Evolutionary conservation across 2,329 filamentous ascomycete genomes (phyloP).

Genomic region (Ascochyta fabae): DNA sequence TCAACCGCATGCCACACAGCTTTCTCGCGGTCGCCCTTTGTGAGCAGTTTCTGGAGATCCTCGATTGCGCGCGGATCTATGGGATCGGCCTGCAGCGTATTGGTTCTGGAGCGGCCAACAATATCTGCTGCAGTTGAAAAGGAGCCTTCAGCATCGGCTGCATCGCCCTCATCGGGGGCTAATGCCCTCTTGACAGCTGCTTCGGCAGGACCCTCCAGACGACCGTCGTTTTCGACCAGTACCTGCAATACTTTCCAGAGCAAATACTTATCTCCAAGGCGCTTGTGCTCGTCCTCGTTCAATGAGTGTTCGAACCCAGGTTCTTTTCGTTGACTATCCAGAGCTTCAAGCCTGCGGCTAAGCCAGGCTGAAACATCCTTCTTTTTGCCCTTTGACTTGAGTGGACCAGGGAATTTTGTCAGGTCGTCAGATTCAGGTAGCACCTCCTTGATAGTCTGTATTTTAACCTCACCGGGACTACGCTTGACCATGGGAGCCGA

Average conservation of each 20-base stretch:
- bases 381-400: constrained; percentile 91
- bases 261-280: constrained; percentile 77
- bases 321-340: constrained; percentile 64
- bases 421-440: constrained; percentile 74
- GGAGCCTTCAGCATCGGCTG: constrained; percentile 29
- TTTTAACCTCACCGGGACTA: constrained; percentile 79
- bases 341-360: constrained; percentile 71
- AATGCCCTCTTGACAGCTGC: constrained; percentile 78
- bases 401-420: constrained; percentile 84
- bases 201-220: constrained; percentile 76
- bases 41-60: constrained; percentile 73
- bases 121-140: constrained; percentile 48
- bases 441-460: constrained; percentile 77
- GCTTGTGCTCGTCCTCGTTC: constrained; percentile 68
- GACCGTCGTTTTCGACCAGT: constrained; percentile 85
- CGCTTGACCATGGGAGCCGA: constrained; percentile 79
- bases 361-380: constrained; percentile 90
- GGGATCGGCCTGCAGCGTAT: constrained; percentile 62
- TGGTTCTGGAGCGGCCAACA: constrained; percentile 41
- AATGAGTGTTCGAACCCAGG: constrained; percentile 58
- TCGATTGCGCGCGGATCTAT: constrained; percentile 74
- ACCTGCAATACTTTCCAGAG: constrained; percentile 86
- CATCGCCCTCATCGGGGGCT: constrained; percentile 60
- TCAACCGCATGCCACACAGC: constrained; percentile 94
- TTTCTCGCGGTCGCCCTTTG: constrained; percentile 84